These are phyloP conservation scores for Eimeria acervulina DNA, from an alignment of 169 alveolate genomes.

Conservation along the genomic window DNA sequence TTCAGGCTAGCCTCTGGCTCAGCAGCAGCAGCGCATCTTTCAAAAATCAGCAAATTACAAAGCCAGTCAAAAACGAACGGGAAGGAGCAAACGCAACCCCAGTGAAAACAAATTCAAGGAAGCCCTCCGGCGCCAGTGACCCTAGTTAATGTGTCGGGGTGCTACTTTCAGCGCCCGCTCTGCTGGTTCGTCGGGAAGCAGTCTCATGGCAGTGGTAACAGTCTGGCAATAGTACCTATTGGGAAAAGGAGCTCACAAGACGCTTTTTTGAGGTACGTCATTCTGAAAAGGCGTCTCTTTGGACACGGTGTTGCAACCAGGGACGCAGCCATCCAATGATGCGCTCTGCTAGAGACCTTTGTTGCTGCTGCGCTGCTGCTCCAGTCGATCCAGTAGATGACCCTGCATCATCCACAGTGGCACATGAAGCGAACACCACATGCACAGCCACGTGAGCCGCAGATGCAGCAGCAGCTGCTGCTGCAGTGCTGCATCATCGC, in stretches of 20 bases:
- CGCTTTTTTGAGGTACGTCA: not conserved
- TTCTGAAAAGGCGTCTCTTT: not conserved
- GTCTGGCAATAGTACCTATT: not conserved
- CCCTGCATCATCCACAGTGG: not conserved
- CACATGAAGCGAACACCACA: not conserved
- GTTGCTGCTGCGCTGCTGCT: not conserved
- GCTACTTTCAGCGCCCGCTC: too few relatives aligned
- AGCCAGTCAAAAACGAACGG: not conserved
- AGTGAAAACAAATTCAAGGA: too few relatives aligned
- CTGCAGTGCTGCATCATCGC: too few relatives aligned
- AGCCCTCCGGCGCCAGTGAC: too few relatives aligned
- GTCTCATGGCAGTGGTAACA: too few relatives aligned
- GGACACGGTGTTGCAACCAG: not conserved
- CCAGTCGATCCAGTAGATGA: not conserved
- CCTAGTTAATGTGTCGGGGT: too few relatives aligned
- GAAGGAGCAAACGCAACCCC: not conserved
- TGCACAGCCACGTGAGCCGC: not conserved
- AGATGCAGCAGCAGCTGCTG: not conserved
- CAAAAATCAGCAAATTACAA: not conserved
- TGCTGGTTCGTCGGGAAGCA: too few relatives aligned
- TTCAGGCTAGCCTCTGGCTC: too few relatives aligned
- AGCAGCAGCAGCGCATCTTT: not conserved
- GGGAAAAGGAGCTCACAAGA: too few relatives aligned
- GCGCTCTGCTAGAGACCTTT: not conserved
- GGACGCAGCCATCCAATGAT: conserved; percentile 5